Percentiles rank a stretch among this genome's conserved stretches.
Conservation (phyloP, 768 basidiomycete species). For the Trametes elegans region DNA sequence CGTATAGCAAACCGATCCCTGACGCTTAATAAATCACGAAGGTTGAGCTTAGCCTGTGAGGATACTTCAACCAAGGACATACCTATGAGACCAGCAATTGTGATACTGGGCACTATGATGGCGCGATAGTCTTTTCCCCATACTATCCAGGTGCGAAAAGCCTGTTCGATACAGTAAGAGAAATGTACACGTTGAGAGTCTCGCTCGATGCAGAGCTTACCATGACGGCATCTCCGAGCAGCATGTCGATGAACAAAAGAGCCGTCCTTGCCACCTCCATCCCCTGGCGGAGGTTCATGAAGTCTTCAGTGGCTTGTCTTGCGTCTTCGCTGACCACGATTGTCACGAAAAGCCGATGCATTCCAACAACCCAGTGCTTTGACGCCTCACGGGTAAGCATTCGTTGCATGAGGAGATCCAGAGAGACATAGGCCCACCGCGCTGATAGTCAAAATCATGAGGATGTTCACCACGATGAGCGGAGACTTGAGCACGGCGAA, state of each 20-base stretch:
- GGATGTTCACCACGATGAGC: not conserved
- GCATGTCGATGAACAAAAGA: slow-evolving; percentile 1
- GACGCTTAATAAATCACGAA: too few species aligned
- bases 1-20: not conserved
- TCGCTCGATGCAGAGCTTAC: not conserved
- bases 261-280: not conserved
- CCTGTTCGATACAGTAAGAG: not conserved
- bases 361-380: not conserved
- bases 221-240: not conserved
- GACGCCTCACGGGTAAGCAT: too few species aligned
- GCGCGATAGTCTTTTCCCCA: not conserved
- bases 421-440: not conserved
- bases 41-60: not conserved
- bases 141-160: not conserved
- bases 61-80: not conserved
- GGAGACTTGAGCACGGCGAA: not conserved
- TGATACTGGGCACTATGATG: not conserved
- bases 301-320: not conserved
- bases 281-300: not conserved
- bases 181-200: too few species aligned
- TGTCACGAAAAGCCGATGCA: not conserved
- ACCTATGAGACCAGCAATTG: not conserved
- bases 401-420: too few species aligned
- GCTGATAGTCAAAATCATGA: not conserved
- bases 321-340: not conserved